These are phyloP conservation scores for Chrysanthemum lavandulifolium DNA, from an alignment of 129 eudicot species.

Conservation along the genomic window DNA sequence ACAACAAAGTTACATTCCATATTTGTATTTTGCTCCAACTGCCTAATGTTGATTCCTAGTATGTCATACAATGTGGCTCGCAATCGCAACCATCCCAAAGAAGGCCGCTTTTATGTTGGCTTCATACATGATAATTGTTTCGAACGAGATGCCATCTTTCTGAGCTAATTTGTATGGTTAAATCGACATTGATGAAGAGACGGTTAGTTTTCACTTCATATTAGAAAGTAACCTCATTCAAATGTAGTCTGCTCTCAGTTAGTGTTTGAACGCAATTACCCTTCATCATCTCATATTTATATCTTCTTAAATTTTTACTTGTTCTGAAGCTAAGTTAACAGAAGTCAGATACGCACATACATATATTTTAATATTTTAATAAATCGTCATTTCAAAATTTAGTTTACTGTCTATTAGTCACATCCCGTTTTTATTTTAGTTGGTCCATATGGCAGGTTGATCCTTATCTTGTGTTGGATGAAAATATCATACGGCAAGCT, in stretches of 20 bases:
- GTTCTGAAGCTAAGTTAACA: no score
- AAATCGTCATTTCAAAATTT: no score
- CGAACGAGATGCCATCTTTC: slow-evolving; percentile 63
- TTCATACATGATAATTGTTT: slow-evolving; percentile 65
- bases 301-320: no score
- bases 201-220: slow-evolving; percentile 41
- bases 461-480: slow-evolving; percentile 72
- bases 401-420: neutral
- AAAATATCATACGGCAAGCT: slow-evolving; percentile 54
- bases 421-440: neutral
- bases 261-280: neutral
- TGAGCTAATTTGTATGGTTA: slow-evolving; percentile 55
- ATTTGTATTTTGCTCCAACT: slow-evolving; percentile 1
- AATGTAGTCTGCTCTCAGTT: neutral
- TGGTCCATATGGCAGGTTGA: slow-evolving; percentile 48
- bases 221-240: neutral
- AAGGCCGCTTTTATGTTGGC: slow-evolving; percentile 70
- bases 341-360: no score
- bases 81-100: slow-evolving; percentile 61
- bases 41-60: slow-evolving; percentile 13
- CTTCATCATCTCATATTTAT: no score
- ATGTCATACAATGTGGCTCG: slow-evolving; percentile 41
- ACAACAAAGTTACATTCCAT: neutral
- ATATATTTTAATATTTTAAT: no score
- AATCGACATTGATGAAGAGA: slow-evolving; percentile 65